phyloP scores from a whole-genome alignment of 768 basidiomycete species.

The Nevesoporus exiguus region DNA sequence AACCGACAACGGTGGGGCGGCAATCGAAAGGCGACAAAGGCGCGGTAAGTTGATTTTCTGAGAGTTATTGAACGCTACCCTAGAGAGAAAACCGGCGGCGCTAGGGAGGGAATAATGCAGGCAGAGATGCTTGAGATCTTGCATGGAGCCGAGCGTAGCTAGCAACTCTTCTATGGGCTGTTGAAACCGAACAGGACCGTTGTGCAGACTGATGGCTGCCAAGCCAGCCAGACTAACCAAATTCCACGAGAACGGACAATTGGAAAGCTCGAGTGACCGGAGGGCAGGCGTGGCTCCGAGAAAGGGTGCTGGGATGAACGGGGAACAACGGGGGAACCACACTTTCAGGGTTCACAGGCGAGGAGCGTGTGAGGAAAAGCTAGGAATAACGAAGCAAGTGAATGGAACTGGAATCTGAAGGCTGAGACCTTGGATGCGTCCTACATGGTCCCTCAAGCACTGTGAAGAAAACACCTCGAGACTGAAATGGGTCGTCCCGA shows the following conservation, averaged over 20 bases:
- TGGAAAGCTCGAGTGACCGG: not conserved
- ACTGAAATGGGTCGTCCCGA: no score
- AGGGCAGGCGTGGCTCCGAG: not conserved
- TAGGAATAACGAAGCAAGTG: not conserved
- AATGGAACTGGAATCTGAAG: not conserved
- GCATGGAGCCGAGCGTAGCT: slow-evolving; percentile 33
- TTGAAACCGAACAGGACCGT: no score
- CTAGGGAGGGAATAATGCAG: slow-evolving; percentile 32
- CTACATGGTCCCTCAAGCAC: not conserved
- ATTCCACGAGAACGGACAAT: no score
- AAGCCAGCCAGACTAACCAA: no score
- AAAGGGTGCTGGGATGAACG: no score
- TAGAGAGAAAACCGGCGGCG: not conserved
- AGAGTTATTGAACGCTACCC: not conserved
- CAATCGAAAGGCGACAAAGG: slow-evolving; percentile 7
- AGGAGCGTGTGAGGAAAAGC: not conserved
- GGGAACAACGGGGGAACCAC: no score
- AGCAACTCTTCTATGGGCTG: slow-evolving; percentile 32
- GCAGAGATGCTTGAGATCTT: slow-evolving; percentile 29
- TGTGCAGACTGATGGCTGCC: no score
- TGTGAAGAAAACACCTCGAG: not conserved
- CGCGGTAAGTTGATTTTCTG: not conserved
- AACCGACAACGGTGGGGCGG: slow-evolving; percentile 4
- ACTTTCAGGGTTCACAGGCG: not conserved
- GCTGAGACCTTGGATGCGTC: not conserved